A percentile compares a stretch with the other conserved stretches of the same genome.
phyloP scores from a whole-genome alignment of 1,284 basidiomycete species.

The Anthracocystis panici-leucophaei region DNA sequence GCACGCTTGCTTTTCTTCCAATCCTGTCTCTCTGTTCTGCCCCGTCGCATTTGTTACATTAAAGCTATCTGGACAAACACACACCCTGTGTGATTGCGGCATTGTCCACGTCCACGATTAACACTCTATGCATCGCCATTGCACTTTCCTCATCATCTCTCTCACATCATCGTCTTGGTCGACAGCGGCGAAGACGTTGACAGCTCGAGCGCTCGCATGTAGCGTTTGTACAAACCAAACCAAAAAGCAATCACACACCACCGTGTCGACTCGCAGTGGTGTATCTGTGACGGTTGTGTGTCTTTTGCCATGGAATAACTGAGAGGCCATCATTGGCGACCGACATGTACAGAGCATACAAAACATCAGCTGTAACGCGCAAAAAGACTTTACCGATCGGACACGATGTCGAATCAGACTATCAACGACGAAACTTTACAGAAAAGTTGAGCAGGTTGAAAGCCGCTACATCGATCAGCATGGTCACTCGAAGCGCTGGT shows the following conservation, averaged over 20 bases:
- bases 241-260: constrained; percentile 46
- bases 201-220: constrained; percentile 4
- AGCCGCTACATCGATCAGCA: no score
- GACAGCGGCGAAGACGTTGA: no score
- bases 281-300: not conserved
- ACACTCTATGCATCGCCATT: constrained; percentile 32
- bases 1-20: not conserved
- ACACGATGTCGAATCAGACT: no score
- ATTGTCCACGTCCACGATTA: constrained; percentile 7
- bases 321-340: no score
- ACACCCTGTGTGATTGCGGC: constrained; percentile 18
- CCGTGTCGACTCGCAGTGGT: constrained; percentile 24
- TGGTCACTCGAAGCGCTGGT: no score
- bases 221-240: constrained; percentile 24
- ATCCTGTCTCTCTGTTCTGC: constrained; percentile 7
- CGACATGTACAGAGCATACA: no score
- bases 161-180: not conserved
- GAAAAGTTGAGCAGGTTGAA: no score
- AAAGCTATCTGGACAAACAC: constrained; percentile 26
- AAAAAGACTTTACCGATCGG: no score
- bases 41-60: constrained; percentile 44
- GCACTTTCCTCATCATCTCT: constrained; percentile 8
- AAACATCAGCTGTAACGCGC: no score
- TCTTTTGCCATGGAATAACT: not conserved
- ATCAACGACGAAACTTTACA: no score